Conservation (phyloP, 331 rosid genomes). For the Arachis monticola region DNA sequence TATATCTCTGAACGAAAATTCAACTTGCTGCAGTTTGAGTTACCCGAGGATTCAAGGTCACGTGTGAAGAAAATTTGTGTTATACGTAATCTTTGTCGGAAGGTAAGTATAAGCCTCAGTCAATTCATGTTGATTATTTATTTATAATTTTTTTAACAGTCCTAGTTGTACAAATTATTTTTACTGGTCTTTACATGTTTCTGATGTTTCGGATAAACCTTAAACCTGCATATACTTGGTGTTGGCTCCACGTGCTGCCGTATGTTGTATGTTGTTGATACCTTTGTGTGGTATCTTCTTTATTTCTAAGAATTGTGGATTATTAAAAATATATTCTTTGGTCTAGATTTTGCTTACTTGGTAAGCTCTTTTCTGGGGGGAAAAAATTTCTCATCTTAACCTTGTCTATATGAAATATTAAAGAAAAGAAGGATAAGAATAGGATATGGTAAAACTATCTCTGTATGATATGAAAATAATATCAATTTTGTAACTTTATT, state of each 20-base stretch:
- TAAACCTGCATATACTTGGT: not conserved
- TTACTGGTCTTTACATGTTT: not conserved
- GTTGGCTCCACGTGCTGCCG: not conserved
- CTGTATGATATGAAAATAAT: not conserved
- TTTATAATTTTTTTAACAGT: not conserved
- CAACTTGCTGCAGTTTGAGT: slow-evolving; percentile 56
- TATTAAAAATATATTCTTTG: not conserved
- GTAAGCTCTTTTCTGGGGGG: not conserved
- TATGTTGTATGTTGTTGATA: no score
- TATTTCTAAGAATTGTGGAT: not conserved
- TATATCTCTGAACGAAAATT: slow-evolving; percentile 16
- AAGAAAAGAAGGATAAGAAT: not conserved
- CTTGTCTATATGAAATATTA: not conserved
- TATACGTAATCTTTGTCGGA: slow-evolving; percentile 73
- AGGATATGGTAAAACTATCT: not conserved
- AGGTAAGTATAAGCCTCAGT: slow-evolving; percentile 48
- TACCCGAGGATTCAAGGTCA: slow-evolving; percentile 62
- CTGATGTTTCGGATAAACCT: not conserved
- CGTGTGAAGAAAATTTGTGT: slow-evolving; percentile 68
- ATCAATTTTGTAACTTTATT: not conserved
- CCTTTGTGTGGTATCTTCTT: no score
- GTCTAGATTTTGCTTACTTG: slow-evolving; percentile 19
- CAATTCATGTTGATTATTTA: not conserved
- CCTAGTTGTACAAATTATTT: not conserved
- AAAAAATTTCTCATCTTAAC: not conserved